Conservation (phyloP, 2,329 filamentous ascomycete species). For the Xylaria sp. region DNA sequence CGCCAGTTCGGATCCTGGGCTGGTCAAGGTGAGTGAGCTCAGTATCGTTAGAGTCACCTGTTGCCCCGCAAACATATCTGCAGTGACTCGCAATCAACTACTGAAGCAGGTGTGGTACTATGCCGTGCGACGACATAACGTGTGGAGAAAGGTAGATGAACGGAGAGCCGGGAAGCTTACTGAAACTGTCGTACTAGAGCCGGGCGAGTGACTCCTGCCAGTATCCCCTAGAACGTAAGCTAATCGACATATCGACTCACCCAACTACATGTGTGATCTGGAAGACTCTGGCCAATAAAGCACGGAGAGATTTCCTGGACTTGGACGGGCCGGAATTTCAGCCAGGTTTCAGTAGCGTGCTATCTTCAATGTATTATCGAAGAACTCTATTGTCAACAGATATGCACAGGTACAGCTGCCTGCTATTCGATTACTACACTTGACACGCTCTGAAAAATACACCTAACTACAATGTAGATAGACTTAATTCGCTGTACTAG, state of each 20-base stretch:
- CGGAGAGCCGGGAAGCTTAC: conserved; percentile 45
- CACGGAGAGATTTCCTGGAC: conserved; percentile 39
- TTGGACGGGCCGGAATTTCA: conserved; percentile 40
- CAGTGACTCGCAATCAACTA: conserved; percentile 43
- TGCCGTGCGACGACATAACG: conserved; percentile 46
- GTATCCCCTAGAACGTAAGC: conserved; percentile 42
- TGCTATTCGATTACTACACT: conserved; percentile 35
- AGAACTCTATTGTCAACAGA: conserved; percentile 39
- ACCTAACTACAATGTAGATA: conserved; percentile 29
- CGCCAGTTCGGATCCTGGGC: conserved; percentile 42
- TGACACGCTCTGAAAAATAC: conserved; percentile 38
- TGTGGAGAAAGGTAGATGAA: conserved; percentile 47
- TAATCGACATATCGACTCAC: conserved; percentile 41
- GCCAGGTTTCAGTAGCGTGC: conserved; percentile 12
- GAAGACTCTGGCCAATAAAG: conserved; percentile 42
- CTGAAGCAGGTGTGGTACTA: conserved; percentile 43
- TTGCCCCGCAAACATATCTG: conserved; percentile 42
- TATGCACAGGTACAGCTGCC: conserved; percentile 39
- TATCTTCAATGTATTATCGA: conserved; percentile 43
- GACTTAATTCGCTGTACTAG: conserved; percentile 35
- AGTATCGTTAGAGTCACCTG: conserved; percentile 40
- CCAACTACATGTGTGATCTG: conserved; percentile 45
- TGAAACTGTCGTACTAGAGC: conserved; percentile 46
- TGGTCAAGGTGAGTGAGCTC: conserved; percentile 45
- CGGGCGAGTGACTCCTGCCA: conserved; percentile 46